Percentiles rank a stretch among this genome's conserved stretches.
These are phyloP conservation scores for Sclerotinia trifoliorum DNA, from an alignment of 2,329 filamentous ascomycete genomes.

Conservation along the genomic window DNA sequence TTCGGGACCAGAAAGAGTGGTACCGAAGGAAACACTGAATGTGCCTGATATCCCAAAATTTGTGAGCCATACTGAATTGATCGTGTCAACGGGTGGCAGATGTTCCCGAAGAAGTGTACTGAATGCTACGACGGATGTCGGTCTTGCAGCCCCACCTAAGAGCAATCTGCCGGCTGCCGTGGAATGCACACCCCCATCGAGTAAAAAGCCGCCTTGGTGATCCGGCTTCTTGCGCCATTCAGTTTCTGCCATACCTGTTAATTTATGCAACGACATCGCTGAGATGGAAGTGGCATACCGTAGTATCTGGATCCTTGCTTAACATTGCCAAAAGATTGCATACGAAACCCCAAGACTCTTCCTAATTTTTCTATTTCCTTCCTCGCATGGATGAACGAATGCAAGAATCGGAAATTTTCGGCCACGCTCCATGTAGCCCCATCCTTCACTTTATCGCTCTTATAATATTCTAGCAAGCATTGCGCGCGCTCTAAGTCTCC, in stretches of 20 bases:
- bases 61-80: slow-evolving; percentile 40
- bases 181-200: slow-evolving; percentile 75
- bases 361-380: slow-evolving; percentile 52
- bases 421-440: slow-evolving; percentile 58
- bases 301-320: slow-evolving; percentile 49
- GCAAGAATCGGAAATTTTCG: slow-evolving; percentile 70
- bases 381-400: slow-evolving; percentile 53
- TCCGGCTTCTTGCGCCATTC: slow-evolving; percentile 66
- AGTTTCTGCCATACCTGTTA: slow-evolving; percentile 42
- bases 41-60: slow-evolving; percentile 38
- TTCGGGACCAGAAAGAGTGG: slow-evolving; percentile 36
- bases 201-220: slow-evolving; percentile 73
- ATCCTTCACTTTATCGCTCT: slow-evolving; percentile 40
- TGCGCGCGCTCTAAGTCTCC: slow-evolving; percentile 49
- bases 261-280: too few relatives aligned
- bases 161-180: slow-evolving; percentile 62
- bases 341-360: slow-evolving; percentile 53
- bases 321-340: slow-evolving; percentile 48
- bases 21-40: slow-evolving; percentile 38
- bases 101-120: slow-evolving; percentile 36
- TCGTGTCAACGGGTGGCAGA: slow-evolving; percentile 39
- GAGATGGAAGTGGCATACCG: slow-evolving; percentile 9
- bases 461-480: slow-evolving; percentile 50
- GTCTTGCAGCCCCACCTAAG: slow-evolving; percentile 44
- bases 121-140: slow-evolving; percentile 34